phyloP scores from a whole-genome alignment of 805 yeast species.

The Candida sonorensis region DNA sequence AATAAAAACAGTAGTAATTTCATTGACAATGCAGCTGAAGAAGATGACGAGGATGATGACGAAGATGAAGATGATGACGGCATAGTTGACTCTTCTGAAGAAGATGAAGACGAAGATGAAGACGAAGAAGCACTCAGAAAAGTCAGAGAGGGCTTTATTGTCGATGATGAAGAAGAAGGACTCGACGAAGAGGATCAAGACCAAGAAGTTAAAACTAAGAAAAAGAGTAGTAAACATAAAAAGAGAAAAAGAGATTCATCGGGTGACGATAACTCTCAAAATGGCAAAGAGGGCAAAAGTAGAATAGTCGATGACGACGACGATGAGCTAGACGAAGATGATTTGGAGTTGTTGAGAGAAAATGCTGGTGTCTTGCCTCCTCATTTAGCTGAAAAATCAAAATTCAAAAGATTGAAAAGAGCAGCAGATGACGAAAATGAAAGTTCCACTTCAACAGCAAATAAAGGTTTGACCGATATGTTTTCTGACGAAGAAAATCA shows the following conservation, averaged over 20 bases:
- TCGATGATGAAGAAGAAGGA: constrained; percentile 81
- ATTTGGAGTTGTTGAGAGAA: constrained; percentile 84
- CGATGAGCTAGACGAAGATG: constrained; percentile 88
- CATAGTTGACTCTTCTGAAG: constrained; percentile 74
- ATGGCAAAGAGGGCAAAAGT: no score
- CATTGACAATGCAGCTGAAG: constrained; percentile 25
- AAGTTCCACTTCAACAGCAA: constrained; percentile 4
- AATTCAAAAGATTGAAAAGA: constrained; percentile 79
- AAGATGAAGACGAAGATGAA: constrained; percentile 79
- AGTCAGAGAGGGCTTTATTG: constrained; percentile 89
- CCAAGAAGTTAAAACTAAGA: constrained; percentile 14
- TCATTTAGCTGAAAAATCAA: constrained; percentile 30
- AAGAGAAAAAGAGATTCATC: constrained; percentile 37
- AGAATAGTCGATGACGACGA: constrained; percentile 31
- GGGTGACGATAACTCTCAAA: no score
- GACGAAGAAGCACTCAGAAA: constrained; percentile 84
- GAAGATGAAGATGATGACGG: no score
- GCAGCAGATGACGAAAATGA: constrained; percentile 43
- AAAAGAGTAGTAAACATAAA: constrained; percentile 24
- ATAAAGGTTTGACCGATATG: constrained; percentile 52
- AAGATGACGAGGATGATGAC: constrained; percentile 26
- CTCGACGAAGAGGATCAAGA: constrained; percentile 36
- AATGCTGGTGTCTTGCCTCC: constrained; percentile 70
- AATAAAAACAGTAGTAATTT: constrained; percentile 3
- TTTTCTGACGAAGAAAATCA: constrained; percentile 55